A percentile compares a stretch with the other conserved stretches of the same genome.
These are phyloP conservation scores for Linnemannia hyalina DNA, from an alignment of 192 early-diverging fungal species.

Conservation along the genomic window DNA sequence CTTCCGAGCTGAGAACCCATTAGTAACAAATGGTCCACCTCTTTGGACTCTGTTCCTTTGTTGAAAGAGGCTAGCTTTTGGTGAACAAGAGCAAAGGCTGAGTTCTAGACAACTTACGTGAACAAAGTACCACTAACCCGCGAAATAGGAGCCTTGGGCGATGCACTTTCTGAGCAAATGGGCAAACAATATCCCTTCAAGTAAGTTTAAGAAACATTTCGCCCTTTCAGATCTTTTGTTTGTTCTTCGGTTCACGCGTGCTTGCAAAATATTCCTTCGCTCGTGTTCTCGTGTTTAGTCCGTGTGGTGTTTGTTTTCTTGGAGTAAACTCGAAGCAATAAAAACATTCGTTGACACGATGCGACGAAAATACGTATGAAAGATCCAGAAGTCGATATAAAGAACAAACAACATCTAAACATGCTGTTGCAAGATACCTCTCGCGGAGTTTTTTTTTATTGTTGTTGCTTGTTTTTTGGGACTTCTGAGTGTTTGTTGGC, in stretches of 20 bases:
- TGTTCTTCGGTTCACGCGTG: neutral
- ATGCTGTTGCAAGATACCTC: neutral
- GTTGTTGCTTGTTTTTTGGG: neutral
- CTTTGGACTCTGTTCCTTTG: too few relatives aligned
- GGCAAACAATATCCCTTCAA: neutral
- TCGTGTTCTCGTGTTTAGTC: slow-evolving; percentile 5
- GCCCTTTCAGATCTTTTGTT: neutral
- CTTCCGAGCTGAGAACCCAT: too few relatives aligned
- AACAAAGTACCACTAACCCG: neutral
- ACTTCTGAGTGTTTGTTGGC: neutral
- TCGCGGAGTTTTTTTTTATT: neutral
- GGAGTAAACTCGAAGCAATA: neutral
- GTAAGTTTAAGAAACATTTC: neutral
- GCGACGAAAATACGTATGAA: neutral
- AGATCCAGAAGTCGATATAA: neutral
- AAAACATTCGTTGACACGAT: neutral
- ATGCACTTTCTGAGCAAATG: neutral
- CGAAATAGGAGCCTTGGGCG: neutral
- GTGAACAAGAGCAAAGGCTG: neutral
- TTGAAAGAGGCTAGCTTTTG: too few relatives aligned
- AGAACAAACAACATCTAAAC: neutral
- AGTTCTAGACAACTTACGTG: neutral
- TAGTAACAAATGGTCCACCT: too few relatives aligned
- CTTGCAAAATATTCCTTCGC: neutral
- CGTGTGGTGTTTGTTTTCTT: neutral